Percentiles rank a stretch among this genome's conserved stretches.
phyloP scores from a whole-genome alignment of 2,329 filamentous ascomycete species.

The Emmonsiellopsis sp. region DNA sequence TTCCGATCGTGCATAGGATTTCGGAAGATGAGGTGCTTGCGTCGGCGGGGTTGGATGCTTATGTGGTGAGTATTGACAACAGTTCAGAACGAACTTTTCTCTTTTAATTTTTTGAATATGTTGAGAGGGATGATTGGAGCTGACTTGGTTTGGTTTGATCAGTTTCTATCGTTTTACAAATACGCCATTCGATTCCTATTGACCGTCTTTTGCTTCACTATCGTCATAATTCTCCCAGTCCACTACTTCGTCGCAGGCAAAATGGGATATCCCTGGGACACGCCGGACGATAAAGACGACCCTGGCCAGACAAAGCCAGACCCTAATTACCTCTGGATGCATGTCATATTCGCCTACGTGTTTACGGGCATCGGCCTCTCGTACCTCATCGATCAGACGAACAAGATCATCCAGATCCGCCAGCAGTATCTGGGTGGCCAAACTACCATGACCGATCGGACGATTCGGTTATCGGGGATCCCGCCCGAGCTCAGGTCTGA shows the following conservation, averaged over 20 bases:
- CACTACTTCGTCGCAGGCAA: constrained; percentile 58
- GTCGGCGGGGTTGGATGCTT: constrained; percentile 88
- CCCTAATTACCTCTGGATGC: constrained; percentile 72
- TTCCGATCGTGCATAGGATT: constrained; percentile 72
- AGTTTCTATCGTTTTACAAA: constrained; percentile 91
- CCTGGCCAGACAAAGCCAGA: constrained; percentile 25
- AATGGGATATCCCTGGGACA: constrained; percentile 24
- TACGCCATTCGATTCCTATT: constrained; percentile 81
- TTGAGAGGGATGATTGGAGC: not conserved
- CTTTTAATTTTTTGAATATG: not conserved
- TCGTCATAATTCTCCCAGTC: constrained; percentile 73
- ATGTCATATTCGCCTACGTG: constrained; percentile 87
- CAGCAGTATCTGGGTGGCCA: constrained; percentile 90
- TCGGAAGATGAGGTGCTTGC: constrained; percentile 82
- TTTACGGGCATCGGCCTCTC: constrained; percentile 78
- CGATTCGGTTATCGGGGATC: constrained; percentile 83
- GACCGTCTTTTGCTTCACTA: constrained; percentile 71
- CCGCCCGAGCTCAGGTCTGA: constrained; percentile 71
- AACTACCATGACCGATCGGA: constrained; percentile 91
- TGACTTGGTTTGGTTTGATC: constrained; percentile 8
- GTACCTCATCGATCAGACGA: constrained; percentile 73
- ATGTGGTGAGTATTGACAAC: constrained; percentile 53
- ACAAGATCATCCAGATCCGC: constrained; percentile 72
- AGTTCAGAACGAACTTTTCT: not conserved
- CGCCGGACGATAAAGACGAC: constrained; percentile 21